phyloP scores from a whole-genome alignment of 1,284 basidiomycete genomes.

The Cutaneotrichosporon mucoides region DNA sequence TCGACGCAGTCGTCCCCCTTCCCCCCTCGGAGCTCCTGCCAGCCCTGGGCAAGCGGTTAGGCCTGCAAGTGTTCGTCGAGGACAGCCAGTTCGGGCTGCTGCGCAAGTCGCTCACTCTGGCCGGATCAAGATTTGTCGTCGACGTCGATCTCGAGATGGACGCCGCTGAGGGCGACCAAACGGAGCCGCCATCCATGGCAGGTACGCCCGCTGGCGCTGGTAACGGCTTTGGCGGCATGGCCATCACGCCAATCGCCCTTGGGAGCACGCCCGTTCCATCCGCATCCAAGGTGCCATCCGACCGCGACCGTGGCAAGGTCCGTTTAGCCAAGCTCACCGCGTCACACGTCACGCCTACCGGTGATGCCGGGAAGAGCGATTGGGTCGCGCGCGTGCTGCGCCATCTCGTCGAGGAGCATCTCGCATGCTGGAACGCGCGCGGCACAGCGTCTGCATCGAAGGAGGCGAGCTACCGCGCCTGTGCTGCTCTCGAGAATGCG shows the following conservation, averaged over 20 bases:
- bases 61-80: conserved; percentile 40
- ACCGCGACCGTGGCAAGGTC: conserved; percentile 19
- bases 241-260: background rate
- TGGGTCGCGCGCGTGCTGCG: conserved; percentile 25
- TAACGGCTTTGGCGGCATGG: background rate
- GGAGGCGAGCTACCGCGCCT: conserved; percentile 1
- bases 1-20: conserved; percentile 18
- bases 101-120: conserved; percentile 37
- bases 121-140: conserved; percentile 39
- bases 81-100: conserved; percentile 44
- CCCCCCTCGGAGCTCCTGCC: conserved; percentile 33
- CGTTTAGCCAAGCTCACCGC: conserved; percentile 34
- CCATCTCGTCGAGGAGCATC: conserved; percentile 26
- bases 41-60: conserved; percentile 24
- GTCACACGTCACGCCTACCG: conserved; percentile 32
- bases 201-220: conserved; percentile 1
- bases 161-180: conserved; percentile 25
- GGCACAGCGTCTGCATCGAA: conserved; percentile 1
- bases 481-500: conserved; percentile 24
- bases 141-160: conserved; percentile 44
- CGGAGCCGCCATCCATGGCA: conserved; percentile 10
- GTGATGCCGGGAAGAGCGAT: conserved; percentile 28
- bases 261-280: background rate
- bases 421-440: conserved; percentile 29
- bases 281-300: background rate